phyloP scores from a whole-genome alignment of 257 asterid genomes.

The Solanum chilense region DNA sequence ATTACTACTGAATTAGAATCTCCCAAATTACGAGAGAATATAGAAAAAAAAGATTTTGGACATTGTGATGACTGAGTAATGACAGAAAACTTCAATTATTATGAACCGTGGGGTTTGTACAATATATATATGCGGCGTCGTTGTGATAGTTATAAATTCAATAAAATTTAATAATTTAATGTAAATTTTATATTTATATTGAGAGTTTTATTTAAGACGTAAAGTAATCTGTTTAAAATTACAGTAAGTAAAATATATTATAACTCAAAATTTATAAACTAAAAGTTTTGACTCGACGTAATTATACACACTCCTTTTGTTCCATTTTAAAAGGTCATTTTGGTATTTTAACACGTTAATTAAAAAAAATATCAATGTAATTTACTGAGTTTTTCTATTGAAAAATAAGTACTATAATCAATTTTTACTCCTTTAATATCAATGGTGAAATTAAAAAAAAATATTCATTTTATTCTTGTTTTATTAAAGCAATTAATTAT shows the following conservation, averaged over 20 bases:
- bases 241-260: neutral
- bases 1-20: slow-evolving; percentile 1
- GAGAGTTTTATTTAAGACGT: neutral
- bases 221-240: neutral
- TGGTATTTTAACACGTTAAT: neutral
- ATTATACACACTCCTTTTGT: neutral
- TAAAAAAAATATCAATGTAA: neutral
- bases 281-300: neutral
- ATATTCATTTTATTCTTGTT: neutral
- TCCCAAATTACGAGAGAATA: slow-evolving; percentile 1
- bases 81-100: neutral
- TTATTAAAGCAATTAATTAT: neutral
- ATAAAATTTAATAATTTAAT: neutral
- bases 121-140: neutral
- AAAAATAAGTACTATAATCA: neutral
- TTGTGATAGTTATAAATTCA: neutral
- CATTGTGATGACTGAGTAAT: neutral
- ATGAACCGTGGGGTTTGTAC: neutral
- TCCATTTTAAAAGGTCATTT: neutral
- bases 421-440: neutral
- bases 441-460: neutral
- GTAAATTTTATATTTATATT: neutral
- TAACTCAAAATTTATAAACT: neutral
- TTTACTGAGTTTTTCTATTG: neutral
- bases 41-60: neutral